phyloP scores from a whole-genome alignment of 2,329 filamentous ascomycete species.

The Ceratocystis colombiana region DNA sequence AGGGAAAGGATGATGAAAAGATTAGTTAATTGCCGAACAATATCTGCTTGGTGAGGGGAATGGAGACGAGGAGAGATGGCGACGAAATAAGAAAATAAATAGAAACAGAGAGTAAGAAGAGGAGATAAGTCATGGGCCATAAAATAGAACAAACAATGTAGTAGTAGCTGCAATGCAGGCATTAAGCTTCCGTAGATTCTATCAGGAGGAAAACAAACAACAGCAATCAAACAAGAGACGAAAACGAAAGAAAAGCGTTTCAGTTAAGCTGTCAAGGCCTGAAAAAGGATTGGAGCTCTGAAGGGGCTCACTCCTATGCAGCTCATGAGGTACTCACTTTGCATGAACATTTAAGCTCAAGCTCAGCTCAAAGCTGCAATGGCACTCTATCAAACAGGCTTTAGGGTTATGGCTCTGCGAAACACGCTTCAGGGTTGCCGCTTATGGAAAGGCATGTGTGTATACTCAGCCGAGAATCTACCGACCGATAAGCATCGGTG shows the following conservation, averaged over 20 bases:
- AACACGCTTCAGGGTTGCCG: too few relatives aligned
- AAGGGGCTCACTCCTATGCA: too few relatives aligned
- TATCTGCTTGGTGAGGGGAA: not conserved
- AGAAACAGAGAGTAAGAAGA: not conserved
- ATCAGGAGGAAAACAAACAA: not conserved
- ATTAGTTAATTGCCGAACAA: not conserved
- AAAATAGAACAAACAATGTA: not conserved
- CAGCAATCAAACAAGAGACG: not conserved
- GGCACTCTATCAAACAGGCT: not conserved
- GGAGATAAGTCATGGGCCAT: not conserved
- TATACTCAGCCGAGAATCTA: too few relatives aligned
- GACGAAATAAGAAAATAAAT: not conserved
- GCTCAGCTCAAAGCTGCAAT: not conserved
- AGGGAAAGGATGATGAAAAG: too few relatives aligned
- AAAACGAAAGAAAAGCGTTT: not conserved
- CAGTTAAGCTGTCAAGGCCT: not conserved
- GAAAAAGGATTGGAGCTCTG: not conserved
- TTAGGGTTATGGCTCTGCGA: too few relatives aligned
- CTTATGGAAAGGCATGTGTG: too few relatives aligned
- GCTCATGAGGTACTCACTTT: too few relatives aligned
- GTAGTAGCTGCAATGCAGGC: not conserved
- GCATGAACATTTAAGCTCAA: too few relatives aligned
- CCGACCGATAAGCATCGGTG: too few relatives aligned
- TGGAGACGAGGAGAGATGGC: not conserved
- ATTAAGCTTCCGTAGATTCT: not conserved